These are phyloP conservation scores for Scheffersomyces amazonensis DNA, from an alignment of 805 yeast species.

Conservation along the genomic window DNA sequence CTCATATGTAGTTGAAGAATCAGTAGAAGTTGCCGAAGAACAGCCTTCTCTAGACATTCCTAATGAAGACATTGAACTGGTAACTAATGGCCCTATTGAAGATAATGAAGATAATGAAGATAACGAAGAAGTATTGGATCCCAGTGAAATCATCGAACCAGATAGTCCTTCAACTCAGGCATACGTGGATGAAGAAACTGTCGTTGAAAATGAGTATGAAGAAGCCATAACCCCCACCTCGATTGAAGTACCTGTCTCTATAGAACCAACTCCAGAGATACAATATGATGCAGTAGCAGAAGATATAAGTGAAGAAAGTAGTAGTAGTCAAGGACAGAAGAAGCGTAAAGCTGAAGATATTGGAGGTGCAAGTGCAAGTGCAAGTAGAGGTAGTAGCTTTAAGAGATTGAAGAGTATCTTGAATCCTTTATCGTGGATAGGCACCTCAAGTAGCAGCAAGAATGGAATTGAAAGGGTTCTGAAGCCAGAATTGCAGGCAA, in stretches of 20 bases:
- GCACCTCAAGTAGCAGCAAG: neutral
- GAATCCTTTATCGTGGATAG: neutral
- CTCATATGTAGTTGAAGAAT: neutral
- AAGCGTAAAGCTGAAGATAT: neutral
- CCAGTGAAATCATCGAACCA: neutral
- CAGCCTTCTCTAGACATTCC: too few relatives aligned
- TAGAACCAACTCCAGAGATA: constrained; percentile 2
- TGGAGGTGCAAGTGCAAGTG: neutral
- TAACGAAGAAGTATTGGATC: constrained; percentile 1
- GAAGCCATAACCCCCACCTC: neutral
- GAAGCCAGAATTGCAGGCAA: neutral
- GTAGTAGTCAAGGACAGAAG: neutral
- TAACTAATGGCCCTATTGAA: neutral
- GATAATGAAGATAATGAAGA: neutral
- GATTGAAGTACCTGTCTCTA: neutral
- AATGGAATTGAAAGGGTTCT: neutral
- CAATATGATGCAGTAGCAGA: neutral
- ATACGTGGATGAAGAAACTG: neutral
- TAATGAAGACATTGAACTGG: neutral
- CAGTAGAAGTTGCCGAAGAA: neutral
- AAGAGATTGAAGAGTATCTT: neutral
- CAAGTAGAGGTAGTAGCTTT: neutral
- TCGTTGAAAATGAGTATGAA: neutral
- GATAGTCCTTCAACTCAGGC: neutral
- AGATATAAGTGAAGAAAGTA: constrained; percentile 1